Evolutionary conservation across 2,329 filamentous ascomycete species (phyloP).

Genomic region (Colletotrichum limetticola): DNA sequence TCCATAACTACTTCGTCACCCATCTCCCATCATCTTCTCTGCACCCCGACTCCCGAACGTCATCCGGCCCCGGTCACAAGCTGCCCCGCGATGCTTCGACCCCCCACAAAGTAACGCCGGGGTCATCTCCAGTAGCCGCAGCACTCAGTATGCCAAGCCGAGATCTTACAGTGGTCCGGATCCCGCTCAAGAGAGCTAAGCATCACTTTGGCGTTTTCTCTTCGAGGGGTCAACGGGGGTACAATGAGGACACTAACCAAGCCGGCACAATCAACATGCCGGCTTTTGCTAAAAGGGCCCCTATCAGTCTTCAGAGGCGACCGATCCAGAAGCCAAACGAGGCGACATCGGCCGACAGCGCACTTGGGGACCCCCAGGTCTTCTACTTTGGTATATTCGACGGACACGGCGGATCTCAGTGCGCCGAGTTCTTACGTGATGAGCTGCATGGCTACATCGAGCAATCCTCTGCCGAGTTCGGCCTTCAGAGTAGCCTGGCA

Average conservation of each 20-base stretch:
- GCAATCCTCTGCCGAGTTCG: slow-evolving; percentile 79
- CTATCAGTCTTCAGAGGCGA: slow-evolving; percentile 66
- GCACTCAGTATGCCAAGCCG: slow-evolving; percentile 70
- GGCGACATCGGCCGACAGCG: slow-evolving; percentile 77
- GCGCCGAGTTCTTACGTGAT: slow-evolving; percentile 86
- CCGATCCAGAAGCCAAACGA: slow-evolving; percentile 63
- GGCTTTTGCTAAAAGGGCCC: slow-evolving; percentile 87
- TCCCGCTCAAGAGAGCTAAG: slow-evolving; percentile 91
- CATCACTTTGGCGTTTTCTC: slow-evolving; percentile 91
- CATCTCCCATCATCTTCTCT: slow-evolving; percentile 93
- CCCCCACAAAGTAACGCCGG: slow-evolving; percentile 72
- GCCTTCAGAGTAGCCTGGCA: slow-evolving; percentile 79
- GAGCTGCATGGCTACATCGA: slow-evolving; percentile 91
- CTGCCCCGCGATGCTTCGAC: slow-evolving; percentile 86
- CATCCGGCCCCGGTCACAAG: slow-evolving; percentile 79
- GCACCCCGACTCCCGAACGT: slow-evolving; percentile 81
- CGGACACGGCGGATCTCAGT: slow-evolving; percentile 91
- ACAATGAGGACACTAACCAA: slow-evolving; percentile 95
- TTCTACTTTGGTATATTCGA: slow-evolving; percentile 99
- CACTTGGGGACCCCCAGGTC: slow-evolving; percentile 90
- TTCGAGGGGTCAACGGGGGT: slow-evolving; percentile 82
- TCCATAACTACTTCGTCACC: slow-evolving; percentile 98
- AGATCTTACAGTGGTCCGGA: slow-evolving; percentile 93
- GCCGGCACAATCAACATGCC: slow-evolving; percentile 94
- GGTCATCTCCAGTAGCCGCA: slow-evolving; percentile 66